A percentile compares a stretch with the other conserved stretches of the same genome.
phyloP scores from a whole-genome alignment of 2,329 filamentous ascomycete species.

The Incumbomyces lentus region DNA sequence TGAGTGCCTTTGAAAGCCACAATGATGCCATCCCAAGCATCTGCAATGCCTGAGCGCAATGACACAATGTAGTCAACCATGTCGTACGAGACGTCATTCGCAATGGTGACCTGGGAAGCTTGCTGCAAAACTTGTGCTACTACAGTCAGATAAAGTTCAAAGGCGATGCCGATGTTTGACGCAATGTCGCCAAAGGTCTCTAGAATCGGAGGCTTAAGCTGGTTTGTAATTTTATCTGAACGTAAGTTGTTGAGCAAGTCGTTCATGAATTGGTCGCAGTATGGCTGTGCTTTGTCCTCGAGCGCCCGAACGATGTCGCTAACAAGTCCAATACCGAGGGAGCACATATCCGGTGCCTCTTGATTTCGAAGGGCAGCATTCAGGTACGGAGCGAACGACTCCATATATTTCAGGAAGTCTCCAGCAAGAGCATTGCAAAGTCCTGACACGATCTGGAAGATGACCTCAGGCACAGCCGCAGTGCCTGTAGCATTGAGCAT shows the following conservation, averaged over 20 bases:
- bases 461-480: conserved; percentile 86
- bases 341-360: conserved; percentile 85
- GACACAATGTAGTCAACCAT: conserved; percentile 96
- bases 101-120: conserved; percentile 70
- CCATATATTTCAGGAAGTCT: conserved; percentile 96
- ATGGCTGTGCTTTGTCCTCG: conserved; percentile 82
- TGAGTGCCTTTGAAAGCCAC: conserved; percentile 72
- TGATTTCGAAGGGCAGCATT: conserved; percentile 93
- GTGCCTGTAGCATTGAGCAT: conserved; percentile 70
- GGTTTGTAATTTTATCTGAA: conserved; percentile 77
- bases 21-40: conserved; percentile 96
- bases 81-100: conserved; percentile 74
- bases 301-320: conserved; percentile 91
- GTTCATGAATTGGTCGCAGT: conserved; percentile 98
- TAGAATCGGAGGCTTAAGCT: conserved; percentile 95
- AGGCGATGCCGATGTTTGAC: conserved; percentile 80
- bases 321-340: conserved; percentile 94
- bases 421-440: conserved; percentile 84
- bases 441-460: conserved; percentile 87
- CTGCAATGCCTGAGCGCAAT: conserved; percentile 93
- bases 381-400: conserved; percentile 81
- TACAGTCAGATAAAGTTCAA: conserved; percentile 84
- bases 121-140: conserved; percentile 92
- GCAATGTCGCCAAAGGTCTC: conserved; percentile 98
- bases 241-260: conserved; percentile 84